phyloP scores from a whole-genome alignment of 106 monocot species.

The Phalaenopsis aphrodite region DNA sequence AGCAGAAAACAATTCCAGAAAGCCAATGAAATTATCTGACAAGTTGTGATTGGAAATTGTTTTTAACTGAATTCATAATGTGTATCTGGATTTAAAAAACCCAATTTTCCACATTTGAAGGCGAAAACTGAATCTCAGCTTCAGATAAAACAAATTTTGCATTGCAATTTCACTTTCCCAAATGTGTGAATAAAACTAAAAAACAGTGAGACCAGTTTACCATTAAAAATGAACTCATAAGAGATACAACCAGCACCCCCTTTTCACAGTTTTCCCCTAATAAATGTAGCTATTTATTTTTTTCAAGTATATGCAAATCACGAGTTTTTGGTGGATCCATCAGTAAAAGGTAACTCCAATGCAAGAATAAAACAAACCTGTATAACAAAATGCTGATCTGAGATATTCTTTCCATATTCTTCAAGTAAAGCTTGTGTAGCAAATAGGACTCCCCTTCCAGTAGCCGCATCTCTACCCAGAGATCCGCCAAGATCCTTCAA shows the following conservation, averaged over 20 bases:
- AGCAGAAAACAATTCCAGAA: too few relatives aligned
- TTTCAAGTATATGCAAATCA: not conserved
- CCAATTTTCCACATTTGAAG: not conserved
- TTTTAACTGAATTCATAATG: not conserved
- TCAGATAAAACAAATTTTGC: not conserved
- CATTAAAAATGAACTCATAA: not conserved
- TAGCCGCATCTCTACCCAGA: slow-evolving; percentile 90
- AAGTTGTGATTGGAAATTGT: not conserved
- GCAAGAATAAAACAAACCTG: slow-evolving; percentile 36
- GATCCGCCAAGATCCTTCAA: slow-evolving; percentile 91
- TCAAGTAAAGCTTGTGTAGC: slow-evolving; percentile 79
- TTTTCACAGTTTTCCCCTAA: not conserved
- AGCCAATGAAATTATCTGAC: not conserved
- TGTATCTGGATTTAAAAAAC: not conserved
- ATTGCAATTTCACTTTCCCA: not conserved
- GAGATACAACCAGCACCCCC: not conserved
- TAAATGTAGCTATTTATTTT: not conserved
- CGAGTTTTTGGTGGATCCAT: not conserved
- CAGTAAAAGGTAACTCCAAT: not conserved
- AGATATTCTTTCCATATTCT: slow-evolving; percentile 83
- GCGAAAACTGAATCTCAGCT: not conserved
- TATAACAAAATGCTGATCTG: slow-evolving; percentile 76
- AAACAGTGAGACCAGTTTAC: not conserved
- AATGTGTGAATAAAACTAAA: not conserved
- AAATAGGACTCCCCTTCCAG: slow-evolving; percentile 88